A percentile compares a stretch with the other conserved stretches of the same genome.
Evolutionary conservation across 441 rosid species (phyloP).

Genomic region (Erodium moschatum): DNA sequence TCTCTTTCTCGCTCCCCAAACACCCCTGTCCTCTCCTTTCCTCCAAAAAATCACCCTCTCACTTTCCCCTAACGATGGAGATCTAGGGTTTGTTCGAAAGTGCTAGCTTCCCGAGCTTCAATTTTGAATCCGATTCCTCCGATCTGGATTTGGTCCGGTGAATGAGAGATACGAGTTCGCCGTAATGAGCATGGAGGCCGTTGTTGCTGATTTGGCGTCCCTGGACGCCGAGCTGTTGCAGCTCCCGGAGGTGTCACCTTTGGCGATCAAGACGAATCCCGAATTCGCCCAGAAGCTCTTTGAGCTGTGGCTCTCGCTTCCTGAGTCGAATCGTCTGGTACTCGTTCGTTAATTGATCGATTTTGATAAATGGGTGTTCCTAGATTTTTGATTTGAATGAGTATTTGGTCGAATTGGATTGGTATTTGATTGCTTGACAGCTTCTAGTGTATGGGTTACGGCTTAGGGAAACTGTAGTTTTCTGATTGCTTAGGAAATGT

Average conservation of each 20-base stretch:
- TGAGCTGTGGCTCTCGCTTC: conserved; percentile 90
- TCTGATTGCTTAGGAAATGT: background rate
- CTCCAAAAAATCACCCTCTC: background rate
- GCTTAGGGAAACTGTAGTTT: background rate
- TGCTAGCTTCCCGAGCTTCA: conserved; percentile 1
- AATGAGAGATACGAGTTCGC: conserved; percentile 23
- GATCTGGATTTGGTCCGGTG: conserved; percentile 23
- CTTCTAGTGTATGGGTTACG: background rate
- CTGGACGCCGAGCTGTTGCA: conserved; percentile 77
- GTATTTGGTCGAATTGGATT: background rate
- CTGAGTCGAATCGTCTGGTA: conserved; percentile 84
- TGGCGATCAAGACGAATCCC: conserved; percentile 56
- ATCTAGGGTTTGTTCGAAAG: conserved; percentile 24
- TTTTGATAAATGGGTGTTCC: background rate
- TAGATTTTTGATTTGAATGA: background rate
- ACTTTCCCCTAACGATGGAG: background rate
- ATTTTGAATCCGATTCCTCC: background rate
- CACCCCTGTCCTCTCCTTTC: conserved; percentile 4
- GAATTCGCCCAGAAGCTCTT: conserved; percentile 66
- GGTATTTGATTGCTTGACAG: background rate
- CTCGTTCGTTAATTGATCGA: conserved; percentile 2
- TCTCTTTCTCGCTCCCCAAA: conserved; percentile 5
- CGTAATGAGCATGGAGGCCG: conserved; percentile 40
- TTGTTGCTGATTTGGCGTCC: conserved; percentile 49
- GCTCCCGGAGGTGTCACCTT: conserved; percentile 68